A percentile compares a stretch with the other conserved stretches of the same genome.
Conservation (phyloP, 2,329 filamentous ascomycete species). For the Neocucurbitaria cava region DNA sequence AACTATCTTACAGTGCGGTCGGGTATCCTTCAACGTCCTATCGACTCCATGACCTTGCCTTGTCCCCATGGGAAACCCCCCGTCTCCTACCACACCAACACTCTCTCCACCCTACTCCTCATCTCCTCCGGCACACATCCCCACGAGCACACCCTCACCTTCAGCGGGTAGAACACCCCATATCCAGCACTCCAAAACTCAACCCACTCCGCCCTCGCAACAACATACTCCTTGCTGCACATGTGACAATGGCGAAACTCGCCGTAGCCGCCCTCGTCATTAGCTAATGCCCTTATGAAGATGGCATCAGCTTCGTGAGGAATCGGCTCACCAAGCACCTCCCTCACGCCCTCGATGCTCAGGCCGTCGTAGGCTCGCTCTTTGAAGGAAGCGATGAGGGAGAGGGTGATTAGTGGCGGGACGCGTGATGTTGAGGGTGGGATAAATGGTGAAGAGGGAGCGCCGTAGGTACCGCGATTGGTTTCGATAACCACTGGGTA, state of each 20-base stretch:
- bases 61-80: too few species aligned
- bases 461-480: constrained; percentile 20
- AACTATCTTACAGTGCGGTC: background rate
- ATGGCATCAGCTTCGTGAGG: constrained; percentile 17
- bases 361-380: constrained; percentile 3
- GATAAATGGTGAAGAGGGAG: constrained; percentile 15
- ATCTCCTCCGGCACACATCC: constrained; percentile 36
- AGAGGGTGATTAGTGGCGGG: constrained; percentile 21
- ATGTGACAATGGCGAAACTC: constrained; percentile 32
- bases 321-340: constrained; percentile 8
- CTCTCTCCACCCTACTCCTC: constrained; percentile 15
- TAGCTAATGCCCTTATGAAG: constrained; percentile 20
- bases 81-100: background rate
- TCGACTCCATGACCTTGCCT: background rate
- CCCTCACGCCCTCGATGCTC: constrained; percentile 8
- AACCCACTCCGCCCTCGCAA: constrained; percentile 40
- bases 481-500: constrained; percentile 28
- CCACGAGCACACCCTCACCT: constrained; percentile 41
- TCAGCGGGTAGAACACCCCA: constrained; percentile 25
- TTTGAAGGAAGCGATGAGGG: constrained; percentile 20
- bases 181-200: constrained; percentile 33
- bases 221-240: constrained; percentile 37
- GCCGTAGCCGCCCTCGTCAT: constrained; percentile 19
- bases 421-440: constrained; percentile 18
- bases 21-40: background rate